Percentiles rank a stretch among this genome's conserved stretches.
Conservation (phyloP, 2,329 filamentous ascomycete genomes). For the Exserohilum rostratum region DNA sequence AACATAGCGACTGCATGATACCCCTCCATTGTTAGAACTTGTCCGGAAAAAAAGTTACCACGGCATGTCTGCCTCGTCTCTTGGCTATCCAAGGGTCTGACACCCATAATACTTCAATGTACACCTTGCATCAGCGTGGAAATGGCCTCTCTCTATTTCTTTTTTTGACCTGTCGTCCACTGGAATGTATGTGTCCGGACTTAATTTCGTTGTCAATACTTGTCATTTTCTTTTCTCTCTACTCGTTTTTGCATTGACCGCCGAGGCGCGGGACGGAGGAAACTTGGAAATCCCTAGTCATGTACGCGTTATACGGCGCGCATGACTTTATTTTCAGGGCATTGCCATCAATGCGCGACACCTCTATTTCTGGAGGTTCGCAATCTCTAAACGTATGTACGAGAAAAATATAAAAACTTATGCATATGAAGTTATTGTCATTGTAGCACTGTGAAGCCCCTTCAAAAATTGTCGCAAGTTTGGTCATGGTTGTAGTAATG, state of each 20-base stretch:
- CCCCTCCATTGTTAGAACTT: conserved; percentile 21
- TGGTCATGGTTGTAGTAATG: no score
- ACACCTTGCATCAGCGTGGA: conserved; percentile 24
- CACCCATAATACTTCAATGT: conserved; percentile 21
- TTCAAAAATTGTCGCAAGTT: no score
- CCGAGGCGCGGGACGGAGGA: conserved; percentile 3
- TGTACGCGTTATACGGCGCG: no score
- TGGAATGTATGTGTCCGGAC: conserved; percentile 12
- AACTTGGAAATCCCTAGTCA: conserved; percentile 12
- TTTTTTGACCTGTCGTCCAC: conserved; percentile 2
- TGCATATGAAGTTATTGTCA: no score
- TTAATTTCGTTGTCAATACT: conserved; percentile 37
- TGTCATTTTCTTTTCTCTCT: conserved; percentile 2
- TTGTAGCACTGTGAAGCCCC: no score
- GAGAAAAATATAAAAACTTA: no score
- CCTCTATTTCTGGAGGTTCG: no score
- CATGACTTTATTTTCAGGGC: no score
- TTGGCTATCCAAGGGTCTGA: conserved; percentile 4
- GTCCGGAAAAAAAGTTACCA: conserved; percentile 9
- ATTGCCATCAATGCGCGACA: no score
- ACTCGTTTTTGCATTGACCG: conserved; percentile 26
- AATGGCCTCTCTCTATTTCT: conserved; percentile 13
- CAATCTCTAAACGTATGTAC: no score
- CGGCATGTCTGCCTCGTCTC: conserved; percentile 22
- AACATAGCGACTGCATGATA: conserved; percentile 30